phyloP scores from a whole-genome alignment of 768 basidiomycete species.

The Auriscalpium vulgare region DNA sequence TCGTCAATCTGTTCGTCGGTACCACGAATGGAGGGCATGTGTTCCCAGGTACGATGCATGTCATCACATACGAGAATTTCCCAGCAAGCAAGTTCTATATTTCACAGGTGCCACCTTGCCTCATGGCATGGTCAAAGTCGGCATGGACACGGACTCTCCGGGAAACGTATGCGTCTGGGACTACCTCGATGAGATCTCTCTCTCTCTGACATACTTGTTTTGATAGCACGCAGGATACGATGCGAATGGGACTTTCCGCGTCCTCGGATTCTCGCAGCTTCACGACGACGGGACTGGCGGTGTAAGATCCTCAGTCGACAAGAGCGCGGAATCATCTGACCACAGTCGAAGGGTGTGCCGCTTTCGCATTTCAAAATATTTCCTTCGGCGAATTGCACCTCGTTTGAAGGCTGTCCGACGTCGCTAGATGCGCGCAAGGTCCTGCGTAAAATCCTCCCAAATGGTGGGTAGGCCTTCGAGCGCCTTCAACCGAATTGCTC shows the following conservation, averaged over 20 bases:
- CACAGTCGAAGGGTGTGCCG: constrained; percentile 33
- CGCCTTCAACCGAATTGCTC: not conserved
- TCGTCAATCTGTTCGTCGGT: constrained; percentile 55
- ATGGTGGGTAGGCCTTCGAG: constrained; percentile 29
- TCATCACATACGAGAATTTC: not conserved
- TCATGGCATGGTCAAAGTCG: constrained; percentile 64
- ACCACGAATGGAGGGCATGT: constrained; percentile 59
- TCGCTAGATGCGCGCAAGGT: constrained; percentile 38
- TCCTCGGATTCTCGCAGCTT: constrained; percentile 55
- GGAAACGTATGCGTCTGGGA: constrained; percentile 36
- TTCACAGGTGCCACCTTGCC: constrained; percentile 49
- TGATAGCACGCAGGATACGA: constrained; percentile 33
- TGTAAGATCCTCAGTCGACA: constrained; percentile 19
- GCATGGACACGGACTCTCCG: constrained; percentile 60
- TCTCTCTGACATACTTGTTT: not conserved
- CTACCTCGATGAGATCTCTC: constrained; percentile 22
- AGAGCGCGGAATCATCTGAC: too few relatives aligned
- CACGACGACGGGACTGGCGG: constrained; percentile 60
- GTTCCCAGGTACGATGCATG: constrained; percentile 41
- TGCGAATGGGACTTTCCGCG: constrained; percentile 25
- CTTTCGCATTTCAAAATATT: constrained; percentile 59
- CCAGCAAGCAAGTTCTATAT: not conserved
- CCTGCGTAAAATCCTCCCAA: constrained; percentile 35
- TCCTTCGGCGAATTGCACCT: constrained; percentile 41
- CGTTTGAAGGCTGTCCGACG: constrained; percentile 47